A percentile compares a stretch with the other conserved stretches of the same genome.
Evolutionary conservation across 371 early-diverging fungal genomes (phyloP).

Genomic region (Mortierella polycephala): DNA sequence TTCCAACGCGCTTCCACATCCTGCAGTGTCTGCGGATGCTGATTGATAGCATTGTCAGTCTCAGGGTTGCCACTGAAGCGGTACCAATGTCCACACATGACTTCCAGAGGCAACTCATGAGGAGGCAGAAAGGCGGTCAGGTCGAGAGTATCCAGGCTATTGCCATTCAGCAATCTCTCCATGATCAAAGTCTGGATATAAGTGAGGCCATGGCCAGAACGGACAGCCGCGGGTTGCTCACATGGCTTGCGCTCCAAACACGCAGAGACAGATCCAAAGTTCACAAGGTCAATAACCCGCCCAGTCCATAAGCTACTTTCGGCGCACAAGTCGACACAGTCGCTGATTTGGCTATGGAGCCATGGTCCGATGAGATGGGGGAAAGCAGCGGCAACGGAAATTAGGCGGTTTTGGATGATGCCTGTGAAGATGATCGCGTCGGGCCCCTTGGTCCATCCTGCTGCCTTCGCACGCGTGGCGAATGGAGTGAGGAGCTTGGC

Average conservation of each 20-base stretch:
- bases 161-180: conserved; percentile 18
- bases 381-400: conserved; percentile 14
- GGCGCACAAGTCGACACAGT: not conserved
- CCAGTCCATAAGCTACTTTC: not conserved
- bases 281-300: not conserved
- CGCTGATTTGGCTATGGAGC: conserved; percentile 12
- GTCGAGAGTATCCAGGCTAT: conserved; percentile 14
- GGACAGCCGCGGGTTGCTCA: not conserved
- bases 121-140: conserved; percentile 10
- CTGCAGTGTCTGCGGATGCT: conserved; percentile 19
- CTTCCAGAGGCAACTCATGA: conserved; percentile 4
- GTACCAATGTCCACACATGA: conserved; percentile 20
- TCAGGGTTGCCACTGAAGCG: conserved; percentile 1
- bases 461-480: conserved; percentile 27
- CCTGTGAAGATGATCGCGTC: conserved; percentile 23
- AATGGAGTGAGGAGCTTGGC: conserved; percentile 19
- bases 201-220: not conserved
- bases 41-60: not conserved
- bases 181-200: not conserved
- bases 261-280: not conserved
- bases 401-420: conserved; percentile 2
- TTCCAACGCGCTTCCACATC: conserved; percentile 32
- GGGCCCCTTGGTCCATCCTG: conserved; percentile 33
- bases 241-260: conserved; percentile 5
- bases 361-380: conserved; percentile 17